Evolutionary conservation across 257 asterid genomes (phyloP), one percentile per base, ranked within the genome.

Genomic region (Primulina eburnea): DNA sequence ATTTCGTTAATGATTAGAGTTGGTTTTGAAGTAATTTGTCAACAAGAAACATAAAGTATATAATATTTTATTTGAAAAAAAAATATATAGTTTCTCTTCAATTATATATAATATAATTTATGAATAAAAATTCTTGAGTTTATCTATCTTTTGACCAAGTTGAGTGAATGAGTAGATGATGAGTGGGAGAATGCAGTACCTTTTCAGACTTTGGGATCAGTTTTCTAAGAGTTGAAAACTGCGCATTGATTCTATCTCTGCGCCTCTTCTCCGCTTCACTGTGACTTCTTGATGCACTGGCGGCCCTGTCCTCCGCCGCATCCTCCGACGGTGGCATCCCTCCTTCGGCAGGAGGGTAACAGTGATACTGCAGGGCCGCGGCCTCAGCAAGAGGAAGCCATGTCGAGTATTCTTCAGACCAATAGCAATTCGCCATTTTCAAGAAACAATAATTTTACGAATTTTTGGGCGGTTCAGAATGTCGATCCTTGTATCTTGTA

Each of bases 381-480:
- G 65, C 60, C 32, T 75, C 79, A 17, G 60, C 69, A 11, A 80
- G 64, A 74, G 70, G 73, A 52, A 73, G 70, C 77, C 62, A 76
- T 53, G 79, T 10, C 50, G 50, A 38, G 50, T 61, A 18, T 6
- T 76, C 78, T 57, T 56, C 58, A 53, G 82, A 20, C 76, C 81
- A 81, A 58, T 56, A 76, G 72, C 55, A 78, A 62, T 83, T 76
- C 8, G 72, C 90, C 95, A 84, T 87, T 61, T 65, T 68, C 69
- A 63, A 40, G 71, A 59, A 58, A 57, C 9, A 61, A 35, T 17
- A 34, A 56, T 20, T 57, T 65, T 52, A 53, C 24, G 4, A 2
- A 28, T 35, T 17, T 33, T 62, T 47, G 18, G 17, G 32, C 34
- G 17, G 57, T 69, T 43, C 53, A 40, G 71, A 38, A 70, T 52